Percentiles rank a stretch among this genome's conserved stretches.
These are phyloP conservation scores for Amniculicola lignicola DNA, from an alignment of 495 filamentous ascomycete genomes.

Conservation along the genomic window DNA sequence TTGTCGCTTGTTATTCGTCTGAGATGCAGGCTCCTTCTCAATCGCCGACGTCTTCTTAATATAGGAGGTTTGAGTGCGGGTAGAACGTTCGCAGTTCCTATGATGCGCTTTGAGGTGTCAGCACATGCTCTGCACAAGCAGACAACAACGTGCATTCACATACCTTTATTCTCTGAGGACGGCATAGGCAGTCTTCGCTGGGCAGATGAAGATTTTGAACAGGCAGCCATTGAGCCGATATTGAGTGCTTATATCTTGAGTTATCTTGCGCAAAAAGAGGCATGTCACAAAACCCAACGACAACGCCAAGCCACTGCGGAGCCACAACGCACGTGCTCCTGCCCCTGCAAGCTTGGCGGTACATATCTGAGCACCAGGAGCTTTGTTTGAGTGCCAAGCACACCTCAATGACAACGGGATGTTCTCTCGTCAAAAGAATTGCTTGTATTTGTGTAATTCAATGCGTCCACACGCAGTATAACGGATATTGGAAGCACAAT, in stretches of 20 bases:
- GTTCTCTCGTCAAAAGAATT: too few species aligned
- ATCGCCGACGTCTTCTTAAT: slow-evolving; percentile 13
- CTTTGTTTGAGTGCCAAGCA: too few species aligned
- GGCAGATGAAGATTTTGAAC: slow-evolving; percentile 14
- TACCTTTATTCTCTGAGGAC: slow-evolving; percentile 17
- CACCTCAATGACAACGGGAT: too few species aligned
- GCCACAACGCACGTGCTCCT: slow-evolving; percentile 2
- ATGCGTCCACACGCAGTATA: too few species aligned
- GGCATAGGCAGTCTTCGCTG: slow-evolving; percentile 15
- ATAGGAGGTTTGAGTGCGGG: slow-evolving; percentile 1
- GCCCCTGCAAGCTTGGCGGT: too few species aligned
- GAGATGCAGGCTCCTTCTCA: slow-evolving; percentile 1
- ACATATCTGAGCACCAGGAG: too few species aligned
- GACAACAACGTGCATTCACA: slow-evolving; percentile 6
- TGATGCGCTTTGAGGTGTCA: slow-evolving; percentile 13
- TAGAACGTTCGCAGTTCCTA: slow-evolving; percentile 9
- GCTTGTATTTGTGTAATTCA: too few species aligned
- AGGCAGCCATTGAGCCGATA: slow-evolving; percentile 8
- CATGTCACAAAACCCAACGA: slow-evolving; percentile 14
- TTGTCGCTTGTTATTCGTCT: slow-evolving; percentile 18
- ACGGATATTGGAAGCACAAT: too few species aligned
- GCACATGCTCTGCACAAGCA: not conserved
- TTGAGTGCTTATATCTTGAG: slow-evolving; percentile 17
- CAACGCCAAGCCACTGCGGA: slow-evolving; percentile 16
- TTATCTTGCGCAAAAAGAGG: slow-evolving; percentile 21